Base-by-base conservation (phyloP, 2,329 filamentous ascomycete genomes). In the Fusarium cyanostomum region DNA sequence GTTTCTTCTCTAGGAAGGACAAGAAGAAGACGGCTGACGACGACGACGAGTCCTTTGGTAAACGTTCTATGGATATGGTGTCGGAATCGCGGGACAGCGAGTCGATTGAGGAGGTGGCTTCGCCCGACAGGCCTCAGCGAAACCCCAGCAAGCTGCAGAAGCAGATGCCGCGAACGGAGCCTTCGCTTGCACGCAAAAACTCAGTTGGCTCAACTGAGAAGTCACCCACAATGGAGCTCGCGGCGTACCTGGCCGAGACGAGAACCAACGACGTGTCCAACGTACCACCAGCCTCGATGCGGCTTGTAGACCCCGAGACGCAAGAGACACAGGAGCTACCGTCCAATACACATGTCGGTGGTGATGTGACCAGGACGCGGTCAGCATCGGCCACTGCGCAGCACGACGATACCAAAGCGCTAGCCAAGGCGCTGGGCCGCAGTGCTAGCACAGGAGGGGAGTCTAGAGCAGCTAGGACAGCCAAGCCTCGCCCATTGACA, bases 101-200 rank as follows among this genome's bases (percentile, higher is more conserved):
- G 15, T 69, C 68, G 11, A 56, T 68, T 5, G 82, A 84, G 41
- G 75, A 78, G 37, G 80, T 82, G 43, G 72, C 75, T 12, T 81
- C 81, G 2, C 75, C 79, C 18, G 84, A 86, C 7, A 82, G 67
- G 18, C 77, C 82, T 9, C 86, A 89, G 64, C 82, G 87, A 58
- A 82, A 85, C 52, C 76, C 85, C 4, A 87, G 85, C 78, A 93
- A 92, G 74, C 79, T 92, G 49, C 89, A 92, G 70, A 93, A 93
- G 74, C 83, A 84, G 52, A 84, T 84, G 55, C 83, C 85, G 1
- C 75, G 82, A 44, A 74, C 71, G 9, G 83, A 85, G 53, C 75
- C 80, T 8, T 83, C 81, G 6, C 78, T 80, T 12, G 79, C 67
- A 16, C 75, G 77, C 26, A 84, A 81, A 67, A 60, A 74, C 9